A percentile compares a stretch with the other conserved stretches of the same genome.
Evolutionary conservation across 2,329 filamentous ascomycete genomes (phyloP).

Genomic region (Colletotrichum phormii): DNA sequence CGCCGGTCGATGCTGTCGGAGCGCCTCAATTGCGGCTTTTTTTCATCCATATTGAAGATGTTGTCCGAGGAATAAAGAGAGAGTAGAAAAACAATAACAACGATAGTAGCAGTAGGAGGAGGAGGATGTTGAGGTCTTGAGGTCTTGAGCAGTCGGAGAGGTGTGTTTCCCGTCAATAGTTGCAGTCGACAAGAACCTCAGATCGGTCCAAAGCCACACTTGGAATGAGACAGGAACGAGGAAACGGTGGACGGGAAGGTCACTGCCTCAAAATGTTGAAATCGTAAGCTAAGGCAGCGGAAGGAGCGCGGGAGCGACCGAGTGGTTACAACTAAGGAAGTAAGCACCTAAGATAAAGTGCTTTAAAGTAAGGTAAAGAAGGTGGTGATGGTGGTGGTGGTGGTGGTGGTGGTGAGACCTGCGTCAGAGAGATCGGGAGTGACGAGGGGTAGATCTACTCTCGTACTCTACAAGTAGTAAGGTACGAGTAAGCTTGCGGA

Average conservation of each 20-base stretch:
- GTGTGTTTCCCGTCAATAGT: background rate
- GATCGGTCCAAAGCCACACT: background rate
- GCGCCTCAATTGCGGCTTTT: slow-evolving; percentile 22
- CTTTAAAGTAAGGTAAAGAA: no score
- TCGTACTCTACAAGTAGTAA: background rate
- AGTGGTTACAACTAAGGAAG: background rate
- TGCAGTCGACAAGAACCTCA: background rate
- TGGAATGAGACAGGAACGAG: background rate
- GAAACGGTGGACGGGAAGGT: background rate
- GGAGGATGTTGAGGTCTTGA: background rate
- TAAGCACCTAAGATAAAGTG: background rate
- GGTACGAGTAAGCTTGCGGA: no score
- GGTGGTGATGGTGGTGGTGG: background rate
- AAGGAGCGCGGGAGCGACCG: slow-evolving; percentile 28
- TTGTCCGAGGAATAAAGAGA: background rate
- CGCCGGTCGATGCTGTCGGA: slow-evolving; percentile 31
- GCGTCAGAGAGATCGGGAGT: background rate
- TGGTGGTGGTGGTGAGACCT: background rate
- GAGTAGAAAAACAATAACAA: background rate
- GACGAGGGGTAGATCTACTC: background rate
- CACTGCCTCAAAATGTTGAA: background rate
- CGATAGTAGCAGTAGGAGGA: background rate
- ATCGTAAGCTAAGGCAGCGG: background rate
- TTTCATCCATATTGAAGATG: slow-evolving; percentile 20
- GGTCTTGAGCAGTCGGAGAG: background rate